Conservation (phyloP, 2,329 filamentous ascomycete genomes). For the Sporothrix inflata region DNA sequence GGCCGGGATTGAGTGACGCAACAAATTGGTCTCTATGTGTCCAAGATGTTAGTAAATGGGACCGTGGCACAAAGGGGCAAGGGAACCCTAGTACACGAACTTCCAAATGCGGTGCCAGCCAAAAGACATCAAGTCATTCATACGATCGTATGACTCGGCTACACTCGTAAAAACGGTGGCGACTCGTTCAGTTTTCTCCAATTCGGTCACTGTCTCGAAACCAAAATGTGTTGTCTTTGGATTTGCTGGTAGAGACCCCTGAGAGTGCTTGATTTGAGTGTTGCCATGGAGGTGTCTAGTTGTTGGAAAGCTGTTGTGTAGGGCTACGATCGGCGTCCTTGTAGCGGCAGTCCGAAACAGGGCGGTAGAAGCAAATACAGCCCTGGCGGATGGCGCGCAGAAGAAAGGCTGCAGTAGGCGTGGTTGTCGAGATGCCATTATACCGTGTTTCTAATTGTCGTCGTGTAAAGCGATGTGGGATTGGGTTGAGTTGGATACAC, state of each 20-base stretch:
- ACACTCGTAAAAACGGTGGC: constrained; percentile 93
- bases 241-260: too few species aligned
- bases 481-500: not conserved
- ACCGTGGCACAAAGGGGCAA: constrained; percentile 10
- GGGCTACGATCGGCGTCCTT: not conserved
- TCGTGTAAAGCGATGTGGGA: not conserved
- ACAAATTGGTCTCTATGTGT: constrained; percentile 80
- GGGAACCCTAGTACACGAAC: constrained; percentile 44
- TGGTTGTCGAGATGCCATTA: constrained; percentile 14
- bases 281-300: not conserved
- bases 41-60: not conserved
- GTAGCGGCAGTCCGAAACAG: too few species aligned
- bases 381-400: not conserved
- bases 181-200: constrained; percentile 73
- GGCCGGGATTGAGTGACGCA: constrained; percentile 82
- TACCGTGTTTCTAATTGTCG: not conserved
- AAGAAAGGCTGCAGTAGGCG: constrained; percentile 10
- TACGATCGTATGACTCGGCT: constrained; percentile 90
- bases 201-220: constrained; percentile 80
- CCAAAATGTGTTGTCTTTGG: constrained; percentile 77
- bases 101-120: constrained; percentile 97
- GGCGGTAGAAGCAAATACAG: not conserved
- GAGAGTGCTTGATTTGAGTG: not conserved
- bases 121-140: constrained; percentile 99
- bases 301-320: not conserved